phyloP scores from a whole-genome alignment of 371 early-diverging fungal genomes.

The Chytridiales sp. region DNA sequence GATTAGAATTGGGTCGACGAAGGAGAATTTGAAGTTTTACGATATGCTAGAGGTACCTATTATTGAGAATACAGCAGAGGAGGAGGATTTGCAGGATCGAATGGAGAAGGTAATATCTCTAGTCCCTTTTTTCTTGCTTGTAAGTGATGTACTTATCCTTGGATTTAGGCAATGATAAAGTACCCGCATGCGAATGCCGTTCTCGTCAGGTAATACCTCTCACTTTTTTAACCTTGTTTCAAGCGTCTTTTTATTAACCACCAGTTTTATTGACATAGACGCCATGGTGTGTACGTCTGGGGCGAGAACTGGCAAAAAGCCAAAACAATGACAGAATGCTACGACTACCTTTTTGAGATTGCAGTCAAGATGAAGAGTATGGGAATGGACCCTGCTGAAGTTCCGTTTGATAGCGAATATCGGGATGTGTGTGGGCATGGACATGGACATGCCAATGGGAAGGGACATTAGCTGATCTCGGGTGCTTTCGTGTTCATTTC shows the following conservation, averaged over 20 bases:
- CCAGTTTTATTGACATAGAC: conserved; percentile 15
- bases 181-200: conserved; percentile 96
- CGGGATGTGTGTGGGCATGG: too few species aligned
- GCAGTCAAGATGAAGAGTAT: conserved; percentile 87
- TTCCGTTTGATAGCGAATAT: conserved; percentile 53
- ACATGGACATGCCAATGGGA: too few species aligned
- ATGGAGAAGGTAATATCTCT: conserved; percentile 71
- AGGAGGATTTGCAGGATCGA: conserved; percentile 86
- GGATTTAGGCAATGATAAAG: conserved; percentile 74
- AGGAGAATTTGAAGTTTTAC: conserved; percentile 60
- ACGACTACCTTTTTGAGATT: conserved; percentile 96
- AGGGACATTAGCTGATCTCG: not conserved
- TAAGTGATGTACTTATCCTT: conserved; percentile 4
- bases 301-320: conserved; percentile 96
- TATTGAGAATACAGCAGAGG: conserved; percentile 93
- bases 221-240: conserved; percentile 59
- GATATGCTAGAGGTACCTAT: conserved; percentile 92
- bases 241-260: not conserved
- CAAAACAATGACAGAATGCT: conserved; percentile 97
- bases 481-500: not conserved
- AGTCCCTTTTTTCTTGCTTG: conserved; percentile 8
- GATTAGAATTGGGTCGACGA: conserved; percentile 72
- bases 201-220: conserved; percentile 68
- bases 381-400: conserved; percentile 71
- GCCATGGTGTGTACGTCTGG: conserved; percentile 69